A percentile compares a stretch with the other conserved stretches of the same genome.
Conservation (phyloP, 306 rosid genomes). For the Trichosanthes cucumerina region DNA sequence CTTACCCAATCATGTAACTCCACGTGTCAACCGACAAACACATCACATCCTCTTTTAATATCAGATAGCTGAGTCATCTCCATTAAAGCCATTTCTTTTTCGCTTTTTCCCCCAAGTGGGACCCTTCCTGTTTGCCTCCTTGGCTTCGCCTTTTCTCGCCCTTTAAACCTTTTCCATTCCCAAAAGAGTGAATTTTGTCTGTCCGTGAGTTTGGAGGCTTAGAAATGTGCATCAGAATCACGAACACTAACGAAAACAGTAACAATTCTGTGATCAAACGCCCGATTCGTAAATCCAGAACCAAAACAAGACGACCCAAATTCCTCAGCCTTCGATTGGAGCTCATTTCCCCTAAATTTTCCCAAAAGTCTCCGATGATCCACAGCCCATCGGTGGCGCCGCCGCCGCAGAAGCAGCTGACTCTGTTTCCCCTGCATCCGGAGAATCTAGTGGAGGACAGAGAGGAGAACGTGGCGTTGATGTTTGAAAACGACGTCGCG, state of each 20-base stretch:
- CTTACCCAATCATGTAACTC: neutral
- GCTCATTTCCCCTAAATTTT: slow-evolving; percentile 17
- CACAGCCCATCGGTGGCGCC: neutral
- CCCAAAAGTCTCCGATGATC: neutral
- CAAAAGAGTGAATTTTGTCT: neutral
- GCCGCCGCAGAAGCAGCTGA: slow-evolving; percentile 20
- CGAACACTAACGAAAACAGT: neutral
- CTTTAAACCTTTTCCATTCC: neutral
- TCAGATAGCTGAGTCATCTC: neutral
- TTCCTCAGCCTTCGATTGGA: slow-evolving; percentile 49
- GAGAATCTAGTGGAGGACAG: slow-evolving; percentile 31
- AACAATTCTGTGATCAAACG: neutral
- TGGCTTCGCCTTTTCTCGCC: neutral
- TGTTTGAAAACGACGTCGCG: slow-evolving; percentile 43
- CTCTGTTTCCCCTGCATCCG: slow-evolving; percentile 48
- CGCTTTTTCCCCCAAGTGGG: slow-evolving; percentile 6
- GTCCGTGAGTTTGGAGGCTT: neutral
- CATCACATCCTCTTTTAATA: slow-evolving; percentile 31
- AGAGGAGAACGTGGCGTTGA: slow-evolving; percentile 51
- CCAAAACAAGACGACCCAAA: slow-evolving; percentile 54
- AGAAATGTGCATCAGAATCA: neutral
- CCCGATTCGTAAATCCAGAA: slow-evolving; percentile 33
- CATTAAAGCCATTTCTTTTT: neutral
- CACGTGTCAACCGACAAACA: slow-evolving; percentile 32
- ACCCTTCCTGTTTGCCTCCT: neutral